phyloP scores from a whole-genome alignment of 148 eudicot species.

The Diospyros lotus region DNA sequence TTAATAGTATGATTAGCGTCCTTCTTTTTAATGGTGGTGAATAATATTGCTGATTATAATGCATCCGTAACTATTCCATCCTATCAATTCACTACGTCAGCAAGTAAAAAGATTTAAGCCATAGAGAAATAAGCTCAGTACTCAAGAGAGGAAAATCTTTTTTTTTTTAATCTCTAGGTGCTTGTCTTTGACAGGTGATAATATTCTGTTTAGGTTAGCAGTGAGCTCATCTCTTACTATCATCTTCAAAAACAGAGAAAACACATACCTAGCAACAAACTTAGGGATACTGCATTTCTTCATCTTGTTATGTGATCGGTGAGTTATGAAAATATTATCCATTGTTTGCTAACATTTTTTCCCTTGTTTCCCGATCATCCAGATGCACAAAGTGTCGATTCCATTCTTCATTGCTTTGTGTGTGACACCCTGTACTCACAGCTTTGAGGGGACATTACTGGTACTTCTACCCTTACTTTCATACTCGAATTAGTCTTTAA shows the following conservation, averaged over 20 bases:
- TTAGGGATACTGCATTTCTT: neutral
- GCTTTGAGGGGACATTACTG: constrained; percentile 94
- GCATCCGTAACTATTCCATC: too few species aligned
- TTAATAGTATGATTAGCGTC: neutral
- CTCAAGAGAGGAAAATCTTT: constrained; percentile 54
- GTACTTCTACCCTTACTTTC: constrained; percentile 25
- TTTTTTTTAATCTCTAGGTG: neutral
- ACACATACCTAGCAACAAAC: neutral
- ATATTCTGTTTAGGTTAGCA: neutral
- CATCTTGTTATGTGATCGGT: neutral
- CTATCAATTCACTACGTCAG: too few species aligned
- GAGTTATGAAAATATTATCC: too few species aligned
- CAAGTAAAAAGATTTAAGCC: constrained; percentile 26
- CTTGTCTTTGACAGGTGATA: neutral
- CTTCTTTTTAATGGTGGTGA: too few species aligned
- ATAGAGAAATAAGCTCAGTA: neutral
- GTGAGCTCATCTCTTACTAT: neutral
- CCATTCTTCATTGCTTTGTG: constrained; percentile 77
- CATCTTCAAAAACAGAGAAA: neutral
- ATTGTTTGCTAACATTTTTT: neutral
- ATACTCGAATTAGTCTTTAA: neutral
- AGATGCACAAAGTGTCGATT: constrained; percentile 85
- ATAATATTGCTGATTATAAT: too few species aligned
- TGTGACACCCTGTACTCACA: constrained; percentile 73
- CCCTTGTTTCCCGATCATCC: constrained; percentile 20